Conservation (phyloP, 805 yeast species). For the Candida quercuum region DNA sequence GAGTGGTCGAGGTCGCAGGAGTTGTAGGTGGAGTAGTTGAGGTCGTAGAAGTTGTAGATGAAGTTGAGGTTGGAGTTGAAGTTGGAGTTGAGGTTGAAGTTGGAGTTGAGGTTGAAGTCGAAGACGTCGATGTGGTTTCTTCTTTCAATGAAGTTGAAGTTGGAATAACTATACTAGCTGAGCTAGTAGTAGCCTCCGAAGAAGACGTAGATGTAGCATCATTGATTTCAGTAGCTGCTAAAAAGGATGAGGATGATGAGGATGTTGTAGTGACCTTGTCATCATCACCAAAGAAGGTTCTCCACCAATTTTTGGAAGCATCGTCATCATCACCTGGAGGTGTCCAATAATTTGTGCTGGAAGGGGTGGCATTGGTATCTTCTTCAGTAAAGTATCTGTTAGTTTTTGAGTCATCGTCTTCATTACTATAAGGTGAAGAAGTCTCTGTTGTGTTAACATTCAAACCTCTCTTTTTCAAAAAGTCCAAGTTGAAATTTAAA, state of each 20-base stretch:
- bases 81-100: background rate
- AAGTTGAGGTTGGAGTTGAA: background rate
- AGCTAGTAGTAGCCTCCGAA: background rate
- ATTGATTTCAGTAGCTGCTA: background rate
- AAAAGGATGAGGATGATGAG: background rate
- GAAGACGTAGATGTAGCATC: background rate
- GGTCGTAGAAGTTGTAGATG: slow-evolving; percentile 1
- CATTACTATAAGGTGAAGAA: too few species aligned
- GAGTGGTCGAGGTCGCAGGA: background rate
- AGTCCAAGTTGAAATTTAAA: slow-evolving; percentile 7
- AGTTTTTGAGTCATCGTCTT: too few species aligned
- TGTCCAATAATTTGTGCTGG: too few species aligned
- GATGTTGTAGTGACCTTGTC: slow-evolving; percentile 1
- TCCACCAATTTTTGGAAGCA: background rate
- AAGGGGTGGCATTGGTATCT: too few species aligned
- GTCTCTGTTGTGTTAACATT: too few species aligned
- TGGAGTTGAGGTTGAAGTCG: slow-evolving; percentile 2
- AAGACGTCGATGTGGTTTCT: background rate
- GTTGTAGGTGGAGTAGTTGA: slow-evolving; percentile 1
- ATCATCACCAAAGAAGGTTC: background rate
- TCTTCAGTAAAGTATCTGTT: too few species aligned
- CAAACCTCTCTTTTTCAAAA: slow-evolving; percentile 4
- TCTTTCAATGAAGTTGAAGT: slow-evolving; percentile 2
- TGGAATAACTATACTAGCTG: slow-evolving; percentile 1
- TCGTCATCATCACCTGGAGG: too few species aligned